A percentile compares a stretch with the other conserved stretches of the same genome.
Conservation (phyloP, 176 grass and related monocot genomes). For the Cenchrus purpureus region DNA sequence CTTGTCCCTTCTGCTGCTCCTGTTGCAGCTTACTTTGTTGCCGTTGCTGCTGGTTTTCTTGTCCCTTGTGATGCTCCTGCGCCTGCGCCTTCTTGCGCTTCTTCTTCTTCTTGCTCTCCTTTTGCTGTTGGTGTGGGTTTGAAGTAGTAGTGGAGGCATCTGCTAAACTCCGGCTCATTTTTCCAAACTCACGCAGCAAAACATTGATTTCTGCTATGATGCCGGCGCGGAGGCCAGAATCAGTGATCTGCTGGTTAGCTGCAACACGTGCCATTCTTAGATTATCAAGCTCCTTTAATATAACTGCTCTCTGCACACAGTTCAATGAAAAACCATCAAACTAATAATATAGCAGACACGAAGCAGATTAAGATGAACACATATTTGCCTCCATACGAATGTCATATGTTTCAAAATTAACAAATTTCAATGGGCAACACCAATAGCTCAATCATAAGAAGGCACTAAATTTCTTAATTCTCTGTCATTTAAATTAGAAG, state of each 20-base stretch:
- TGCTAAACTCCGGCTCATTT: conserved; percentile 20
- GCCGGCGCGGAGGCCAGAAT: not conserved
- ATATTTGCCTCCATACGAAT: conserved; percentile 8
- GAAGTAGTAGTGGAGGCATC: conserved; percentile 24
- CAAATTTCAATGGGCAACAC: not conserved
- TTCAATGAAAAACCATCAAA: conserved; percentile 13
- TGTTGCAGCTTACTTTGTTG: conserved; percentile 20
- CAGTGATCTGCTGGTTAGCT: conserved; percentile 30
- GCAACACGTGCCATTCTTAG: conserved; percentile 17
- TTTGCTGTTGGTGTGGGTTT: conserved; percentile 27
- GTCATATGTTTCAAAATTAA: not conserved
- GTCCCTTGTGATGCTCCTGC: conserved; percentile 21
- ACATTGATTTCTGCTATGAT: conserved; percentile 42
- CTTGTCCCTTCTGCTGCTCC: conserved; percentile 2
- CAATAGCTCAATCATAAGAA: not conserved
- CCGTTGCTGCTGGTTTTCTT: not conserved
- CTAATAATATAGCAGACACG: not conserved
- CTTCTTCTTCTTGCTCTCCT: not conserved
- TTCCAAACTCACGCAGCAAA: conserved; percentile 39
- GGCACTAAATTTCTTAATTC: not conserved
- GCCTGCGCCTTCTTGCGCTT: conserved; percentile 40
- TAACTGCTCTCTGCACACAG: conserved; percentile 21
- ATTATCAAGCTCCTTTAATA: conserved; percentile 39
- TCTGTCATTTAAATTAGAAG: not conserved
- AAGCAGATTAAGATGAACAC: not conserved